Percentiles rank a stretch among this genome's conserved stretches.
These are phyloP conservation scores for Cutaneotrichosporon dermatis DNA, from an alignment of 1,284 basidiomycete species.

Conservation along the genomic window DNA sequence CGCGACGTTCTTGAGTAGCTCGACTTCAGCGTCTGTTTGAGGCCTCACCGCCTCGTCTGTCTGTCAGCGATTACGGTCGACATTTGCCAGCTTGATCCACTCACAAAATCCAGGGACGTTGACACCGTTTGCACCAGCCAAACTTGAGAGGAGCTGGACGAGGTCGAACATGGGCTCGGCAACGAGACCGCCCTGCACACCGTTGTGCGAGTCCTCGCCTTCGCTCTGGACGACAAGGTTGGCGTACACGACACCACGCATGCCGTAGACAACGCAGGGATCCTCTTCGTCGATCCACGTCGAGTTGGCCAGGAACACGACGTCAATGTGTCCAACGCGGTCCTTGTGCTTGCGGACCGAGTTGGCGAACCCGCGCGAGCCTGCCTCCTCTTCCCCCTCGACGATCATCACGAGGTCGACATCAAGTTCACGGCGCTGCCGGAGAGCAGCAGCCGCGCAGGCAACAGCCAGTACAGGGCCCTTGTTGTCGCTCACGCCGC, in stretches of 20 bases:
- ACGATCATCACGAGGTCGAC: constrained; percentile 86
- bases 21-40: constrained; percentile 62
- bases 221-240: constrained; percentile 59
- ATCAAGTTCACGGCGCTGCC: constrained; percentile 66
- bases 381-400: constrained; percentile 94
- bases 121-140: constrained; percentile 62
- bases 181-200: constrained; percentile 84
- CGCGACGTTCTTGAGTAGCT: constrained; percentile 65
- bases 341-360: constrained; percentile 71
- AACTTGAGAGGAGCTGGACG: constrained; percentile 72
- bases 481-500: constrained; percentile 87
- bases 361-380: constrained; percentile 76
- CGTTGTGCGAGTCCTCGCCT: constrained; percentile 50
- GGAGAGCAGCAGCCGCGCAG: constrained; percentile 76
- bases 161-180: constrained; percentile 90
- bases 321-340: constrained; percentile 75
- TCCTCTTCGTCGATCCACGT: constrained; percentile 93
- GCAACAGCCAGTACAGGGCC: constrained; percentile 90
- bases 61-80: not conserved
- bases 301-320: constrained; percentile 81
- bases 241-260: constrained; percentile 75
- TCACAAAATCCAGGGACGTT: constrained; percentile 80
- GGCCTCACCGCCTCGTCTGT: constrained; percentile 70
- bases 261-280: constrained; percentile 91
- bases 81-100: constrained; percentile 31